These are phyloP conservation scores for Rhodosporidiobolus odoratus DNA, from an alignment of 768 basidiomycete genomes.

Conservation along the genomic window DNA sequence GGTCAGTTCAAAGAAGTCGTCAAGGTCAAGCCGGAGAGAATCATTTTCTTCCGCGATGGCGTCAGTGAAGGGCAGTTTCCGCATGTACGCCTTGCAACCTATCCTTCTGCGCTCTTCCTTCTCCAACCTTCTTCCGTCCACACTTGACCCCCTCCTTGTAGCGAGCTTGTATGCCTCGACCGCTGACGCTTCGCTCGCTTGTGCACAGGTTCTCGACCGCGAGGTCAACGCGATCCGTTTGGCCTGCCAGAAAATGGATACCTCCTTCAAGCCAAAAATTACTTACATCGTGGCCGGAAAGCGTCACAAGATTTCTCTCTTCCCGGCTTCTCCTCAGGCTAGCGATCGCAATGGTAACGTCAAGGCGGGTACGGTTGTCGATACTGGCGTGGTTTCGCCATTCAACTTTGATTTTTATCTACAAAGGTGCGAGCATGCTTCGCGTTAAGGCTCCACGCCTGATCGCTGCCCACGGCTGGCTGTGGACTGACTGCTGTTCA, in stretches of 20 bases:
- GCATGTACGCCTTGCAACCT: background rate
- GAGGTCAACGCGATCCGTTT: constrained; percentile 14
- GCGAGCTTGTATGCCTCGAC: too few species aligned
- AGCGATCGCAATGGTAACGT: background rate
- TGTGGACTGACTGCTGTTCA: background rate
- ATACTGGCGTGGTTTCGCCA: background rate
- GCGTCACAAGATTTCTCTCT: constrained; percentile 6
- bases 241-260: constrained; percentile 9
- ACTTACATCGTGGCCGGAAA: constrained; percentile 20
- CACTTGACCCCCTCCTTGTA: too few species aligned
- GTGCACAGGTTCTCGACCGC: background rate
- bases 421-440: too few species aligned
- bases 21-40: constrained; percentile 4
- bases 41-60: constrained; percentile 22
- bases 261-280: constrained; percentile 6
- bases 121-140: too few species aligned
- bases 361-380: constrained; percentile 6
- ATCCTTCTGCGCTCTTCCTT: background rate
- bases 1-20: background rate
- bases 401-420: constrained; percentile 22
- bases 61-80: constrained; percentile 18
- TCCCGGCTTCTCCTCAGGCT: constrained; percentile 1
- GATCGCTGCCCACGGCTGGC: too few species aligned
- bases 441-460: too few species aligned
- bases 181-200: too few species aligned